phyloP scores from a whole-genome alignment of 176 grass and related monocot species.

The Chloris gayana region DNA sequence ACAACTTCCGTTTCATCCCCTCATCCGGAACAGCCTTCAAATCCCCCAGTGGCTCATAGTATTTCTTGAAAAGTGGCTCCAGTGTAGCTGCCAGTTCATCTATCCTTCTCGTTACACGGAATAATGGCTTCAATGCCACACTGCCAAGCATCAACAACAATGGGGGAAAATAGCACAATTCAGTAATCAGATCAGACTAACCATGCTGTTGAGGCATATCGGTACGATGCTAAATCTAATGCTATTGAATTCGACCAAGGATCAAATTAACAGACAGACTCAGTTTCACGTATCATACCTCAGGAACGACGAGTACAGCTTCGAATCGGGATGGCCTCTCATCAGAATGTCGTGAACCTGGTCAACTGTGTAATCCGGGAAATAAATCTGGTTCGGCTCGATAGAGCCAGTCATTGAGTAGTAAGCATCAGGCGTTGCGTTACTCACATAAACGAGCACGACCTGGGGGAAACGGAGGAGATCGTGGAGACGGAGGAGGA shows the following conservation, averaged over 20 bases:
- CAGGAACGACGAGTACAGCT: constrained; percentile 77
- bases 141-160: constrained; percentile 45
- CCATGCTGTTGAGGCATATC: background rate
- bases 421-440: constrained; percentile 68
- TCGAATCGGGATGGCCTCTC: constrained; percentile 60
- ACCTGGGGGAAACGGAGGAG: constrained; percentile 59
- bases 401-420: constrained; percentile 74
- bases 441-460: constrained; percentile 85
- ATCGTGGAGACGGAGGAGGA: constrained; percentile 70
- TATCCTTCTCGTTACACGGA: constrained; percentile 65
- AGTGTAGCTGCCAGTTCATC: constrained; percentile 74
- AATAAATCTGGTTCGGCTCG: constrained; percentile 69
- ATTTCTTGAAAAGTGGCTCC: constrained; percentile 79
- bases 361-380: constrained; percentile 83
- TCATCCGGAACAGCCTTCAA: constrained; percentile 61
- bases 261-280: constrained; percentile 14
- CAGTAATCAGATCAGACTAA: background rate
- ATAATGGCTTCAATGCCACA: constrained; percentile 72
- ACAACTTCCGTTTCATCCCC: constrained; percentile 70
- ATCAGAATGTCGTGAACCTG: constrained; percentile 71
- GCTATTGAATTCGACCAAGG: background rate
- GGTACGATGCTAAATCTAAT: background rate
- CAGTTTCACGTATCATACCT: constrained; percentile 42
- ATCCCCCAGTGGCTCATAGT: constrained; percentile 78
- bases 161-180: constrained; percentile 5